phyloP scores from a whole-genome alignment of 768 basidiomycete species.

The Rhizopogon salebrosus region DNA sequence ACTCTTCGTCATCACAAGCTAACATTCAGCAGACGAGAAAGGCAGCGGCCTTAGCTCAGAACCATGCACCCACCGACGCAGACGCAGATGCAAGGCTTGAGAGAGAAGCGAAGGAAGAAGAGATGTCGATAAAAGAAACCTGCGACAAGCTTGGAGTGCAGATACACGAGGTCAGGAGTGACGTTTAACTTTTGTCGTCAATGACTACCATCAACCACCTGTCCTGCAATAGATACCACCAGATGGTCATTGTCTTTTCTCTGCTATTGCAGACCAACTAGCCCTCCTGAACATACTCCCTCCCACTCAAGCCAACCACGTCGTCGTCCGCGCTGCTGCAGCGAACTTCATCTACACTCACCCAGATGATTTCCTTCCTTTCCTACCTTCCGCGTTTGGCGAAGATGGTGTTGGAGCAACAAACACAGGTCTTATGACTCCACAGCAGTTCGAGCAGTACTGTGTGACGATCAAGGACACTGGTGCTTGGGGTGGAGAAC shows the following conservation, averaged over 20 bases:
- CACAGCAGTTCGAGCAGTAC: slow-evolving; percentile 62
- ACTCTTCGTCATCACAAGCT: background rate
- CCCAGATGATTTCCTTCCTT: slow-evolving; percentile 88
- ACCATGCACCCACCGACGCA: slow-evolving; percentile 46
- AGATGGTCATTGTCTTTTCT: slow-evolving; percentile 95
- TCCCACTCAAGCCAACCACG: slow-evolving; percentile 52
- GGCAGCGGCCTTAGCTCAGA: slow-evolving; percentile 57
- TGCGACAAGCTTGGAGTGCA: slow-evolving; percentile 64
- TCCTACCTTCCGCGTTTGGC: slow-evolving; percentile 69
- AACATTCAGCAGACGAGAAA: slow-evolving; percentile 54
- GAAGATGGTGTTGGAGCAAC: slow-evolving; percentile 65
- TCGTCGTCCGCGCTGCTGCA: slow-evolving; percentile 59
- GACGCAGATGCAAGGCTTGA: slow-evolving; percentile 55
- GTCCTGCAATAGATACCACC: slow-evolving; percentile 67
- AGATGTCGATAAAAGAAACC: slow-evolving; percentile 53
- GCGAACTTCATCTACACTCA: slow-evolving; percentile 79
- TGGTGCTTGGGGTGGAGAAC: slow-evolving; percentile 96
- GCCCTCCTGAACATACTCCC: slow-evolving; percentile 64
- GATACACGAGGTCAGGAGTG: slow-evolving; percentile 52
- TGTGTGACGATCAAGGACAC: slow-evolving; percentile 76
- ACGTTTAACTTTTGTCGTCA: background rate
- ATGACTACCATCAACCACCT: background rate
- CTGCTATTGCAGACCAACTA: slow-evolving; percentile 91
- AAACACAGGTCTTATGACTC: slow-evolving; percentile 63
- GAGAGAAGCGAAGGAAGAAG: slow-evolving; percentile 65